phyloP scores from a whole-genome alignment of 352 stramenopile genomes.

The Globisporangium echinulatum region DNA sequence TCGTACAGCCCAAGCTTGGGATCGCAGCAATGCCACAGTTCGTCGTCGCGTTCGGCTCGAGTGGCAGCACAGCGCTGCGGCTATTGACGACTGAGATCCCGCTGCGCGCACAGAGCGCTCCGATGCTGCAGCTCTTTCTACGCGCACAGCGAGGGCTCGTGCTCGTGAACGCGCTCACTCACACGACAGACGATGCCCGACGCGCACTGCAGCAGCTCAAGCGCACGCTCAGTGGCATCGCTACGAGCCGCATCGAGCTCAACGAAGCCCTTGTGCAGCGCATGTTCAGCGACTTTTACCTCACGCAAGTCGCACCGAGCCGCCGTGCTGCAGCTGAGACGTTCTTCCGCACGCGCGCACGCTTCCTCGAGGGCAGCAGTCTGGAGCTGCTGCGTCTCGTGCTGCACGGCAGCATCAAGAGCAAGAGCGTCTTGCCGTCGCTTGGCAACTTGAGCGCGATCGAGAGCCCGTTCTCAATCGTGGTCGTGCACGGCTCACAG shows the following conservation, averaged over 20 bases:
- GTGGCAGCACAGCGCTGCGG: constrained; percentile 38
- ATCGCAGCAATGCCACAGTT: constrained; percentile 57
- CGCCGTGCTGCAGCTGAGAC: constrained; percentile 32
- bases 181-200: constrained; percentile 19
- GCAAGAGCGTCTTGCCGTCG: constrained; percentile 16
- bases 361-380: constrained; percentile 34
- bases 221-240: not conserved
- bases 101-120: constrained; percentile 10
- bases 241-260: constrained; percentile 25
- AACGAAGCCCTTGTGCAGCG: constrained; percentile 37
- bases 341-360: constrained; percentile 43
- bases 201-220: constrained; percentile 10
- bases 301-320: constrained; percentile 40
- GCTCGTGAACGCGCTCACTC: constrained; percentile 39
- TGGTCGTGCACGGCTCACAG: constrained; percentile 55
- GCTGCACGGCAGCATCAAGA: constrained; percentile 45
- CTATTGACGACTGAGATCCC: constrained; percentile 43
- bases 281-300: constrained; percentile 61
- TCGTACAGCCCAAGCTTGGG: constrained; percentile 67
- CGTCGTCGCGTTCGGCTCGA: constrained; percentile 55
- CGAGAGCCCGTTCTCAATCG: constrained; percentile 31
- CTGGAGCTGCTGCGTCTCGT: constrained; percentile 28
- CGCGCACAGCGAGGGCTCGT: constrained; percentile 42
- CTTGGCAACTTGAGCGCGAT: constrained; percentile 25
- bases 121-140: constrained; percentile 30